Evolutionary conservation across 495 filamentous ascomycete species (phyloP).

Genomic region (Penicillium lagena): DNA sequence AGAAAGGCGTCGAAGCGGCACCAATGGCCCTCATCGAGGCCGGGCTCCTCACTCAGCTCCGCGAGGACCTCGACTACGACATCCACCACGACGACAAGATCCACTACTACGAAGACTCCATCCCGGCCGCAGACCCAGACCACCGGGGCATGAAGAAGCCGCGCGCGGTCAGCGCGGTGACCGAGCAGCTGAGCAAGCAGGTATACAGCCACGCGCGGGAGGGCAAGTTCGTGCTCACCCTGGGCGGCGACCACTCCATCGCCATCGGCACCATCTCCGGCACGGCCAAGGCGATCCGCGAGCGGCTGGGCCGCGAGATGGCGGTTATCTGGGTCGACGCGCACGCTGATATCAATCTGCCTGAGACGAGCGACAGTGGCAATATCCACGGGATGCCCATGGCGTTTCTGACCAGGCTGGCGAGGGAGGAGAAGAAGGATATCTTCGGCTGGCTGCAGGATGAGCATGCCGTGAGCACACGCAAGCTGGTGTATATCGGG

Average conservation of each 20-base stretch:
- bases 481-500: constrained; percentile 96
- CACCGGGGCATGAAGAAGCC: constrained; percentile 92
- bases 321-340: constrained; percentile 99
- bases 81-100: constrained; percentile 79
- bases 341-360: constrained; percentile 95
- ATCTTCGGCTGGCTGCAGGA: constrained; percentile 84
- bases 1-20: constrained; percentile 87
- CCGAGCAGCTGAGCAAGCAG: constrained; percentile 68
- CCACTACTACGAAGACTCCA: constrained; percentile 72
- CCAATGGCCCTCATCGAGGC: constrained; percentile 86
- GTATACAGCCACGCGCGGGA: constrained; percentile 81
- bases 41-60: constrained; percentile 78
- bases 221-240: constrained; percentile 83
- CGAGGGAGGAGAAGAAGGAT: constrained; percentile 60
- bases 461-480: constrained; percentile 57
- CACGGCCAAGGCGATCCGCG: constrained; percentile 73
- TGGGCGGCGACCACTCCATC: constrained; percentile 95
- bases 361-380: constrained; percentile 80
- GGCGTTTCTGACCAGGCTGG: constrained; percentile 80
- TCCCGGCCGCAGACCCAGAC: constrained; percentile 61
- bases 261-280: constrained; percentile 90
- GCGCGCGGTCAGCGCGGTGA: constrained; percentile 82
- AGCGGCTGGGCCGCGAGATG: constrained; percentile 73
- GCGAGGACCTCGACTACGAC: constrained; percentile 78
- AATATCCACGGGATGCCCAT: constrained; percentile 99